Percentiles rank a stretch among this genome's conserved stretches.
These are phyloP conservation scores for Lentinula novae-zelandiae DNA, from an alignment of 1,284 basidiomycete genomes.

Conservation along the genomic window DNA sequence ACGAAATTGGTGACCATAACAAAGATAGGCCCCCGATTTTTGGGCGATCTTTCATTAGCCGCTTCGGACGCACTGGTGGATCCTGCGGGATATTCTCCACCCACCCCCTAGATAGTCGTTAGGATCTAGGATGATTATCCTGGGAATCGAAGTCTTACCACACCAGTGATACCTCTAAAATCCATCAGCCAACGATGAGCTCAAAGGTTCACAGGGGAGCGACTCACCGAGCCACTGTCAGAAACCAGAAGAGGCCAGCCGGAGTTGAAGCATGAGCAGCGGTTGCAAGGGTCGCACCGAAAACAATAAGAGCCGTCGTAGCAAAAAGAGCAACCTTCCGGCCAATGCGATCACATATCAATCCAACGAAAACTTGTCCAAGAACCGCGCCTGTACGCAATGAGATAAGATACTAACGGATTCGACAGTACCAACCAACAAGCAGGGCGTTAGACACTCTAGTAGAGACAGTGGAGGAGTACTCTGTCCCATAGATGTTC, in stretches of 20 bases:
- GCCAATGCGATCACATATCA: conserved; percentile 70
- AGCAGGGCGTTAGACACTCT: conserved; percentile 72
- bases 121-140: not conserved
- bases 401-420: conserved; percentile 36
- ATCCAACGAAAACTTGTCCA: conserved; percentile 65
- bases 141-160: conserved; percentile 40
- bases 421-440: conserved; percentile 45
- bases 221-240: conserved; percentile 58
- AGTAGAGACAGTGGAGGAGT: conserved; percentile 62
- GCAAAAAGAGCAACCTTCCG: conserved; percentile 68
- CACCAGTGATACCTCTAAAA: conserved; percentile 58
- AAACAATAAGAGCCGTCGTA: conserved; percentile 67
- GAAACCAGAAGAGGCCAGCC: conserved; percentile 72
- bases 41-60: conserved; percentile 66
- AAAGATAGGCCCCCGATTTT: conserved; percentile 67
- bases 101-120: conserved; percentile 47
- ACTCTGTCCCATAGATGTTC: conserved; percentile 54
- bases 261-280: conserved; percentile 64
- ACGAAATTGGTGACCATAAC: conserved; percentile 77
- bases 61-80: conserved; percentile 49
- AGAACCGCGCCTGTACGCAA: conserved; percentile 51
- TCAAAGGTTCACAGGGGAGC: not conserved
- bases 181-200: not conserved
- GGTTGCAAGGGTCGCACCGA: conserved; percentile 70
- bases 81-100: conserved; percentile 77